These are phyloP conservation scores for Solanum aculeatissimum DNA, from an alignment of 305 asterid species.

Conservation along the genomic window DNA sequence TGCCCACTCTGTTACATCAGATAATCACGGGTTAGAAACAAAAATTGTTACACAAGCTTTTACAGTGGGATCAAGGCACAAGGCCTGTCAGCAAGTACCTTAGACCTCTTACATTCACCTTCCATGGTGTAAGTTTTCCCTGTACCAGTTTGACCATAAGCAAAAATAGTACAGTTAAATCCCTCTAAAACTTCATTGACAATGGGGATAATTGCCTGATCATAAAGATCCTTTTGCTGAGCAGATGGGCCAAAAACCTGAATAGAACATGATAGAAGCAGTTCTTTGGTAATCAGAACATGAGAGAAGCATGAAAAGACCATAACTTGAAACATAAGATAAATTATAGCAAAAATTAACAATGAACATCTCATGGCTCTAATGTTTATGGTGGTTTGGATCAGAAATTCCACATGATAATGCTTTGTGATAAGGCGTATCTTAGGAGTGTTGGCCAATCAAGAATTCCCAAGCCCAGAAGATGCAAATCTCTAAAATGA, in stretches of 20 bases:
- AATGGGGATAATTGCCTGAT: constrained; percentile 83
- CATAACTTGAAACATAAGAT: background rate
- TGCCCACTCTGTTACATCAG: constrained; percentile 46
- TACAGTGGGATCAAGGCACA: background rate
- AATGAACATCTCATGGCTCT: background rate
- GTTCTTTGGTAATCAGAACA: background rate
- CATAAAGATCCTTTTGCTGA: constrained; percentile 75
- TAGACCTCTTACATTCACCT: constrained; percentile 84
- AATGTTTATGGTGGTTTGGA: background rate
- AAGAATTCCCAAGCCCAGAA: no score
- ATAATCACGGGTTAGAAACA: background rate
- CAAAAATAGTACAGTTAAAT: constrained; percentile 90
- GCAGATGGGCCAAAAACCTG: constrained; percentile 94
- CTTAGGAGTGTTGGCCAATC: background rate
- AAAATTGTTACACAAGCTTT: background rate
- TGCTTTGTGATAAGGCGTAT: background rate
- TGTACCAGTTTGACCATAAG: constrained; percentile 95
- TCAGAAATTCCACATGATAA: background rate
- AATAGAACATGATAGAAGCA: background rate
- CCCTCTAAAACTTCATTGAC: constrained; percentile 89
- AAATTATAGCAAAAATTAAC: background rate
- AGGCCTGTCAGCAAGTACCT: constrained; percentile 29
- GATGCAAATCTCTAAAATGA: no score
- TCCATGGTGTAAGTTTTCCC: constrained; percentile 89
- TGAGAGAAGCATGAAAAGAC: background rate